These are phyloP conservation scores for Brassica balearica DNA, from an alignment of 441 rosid genomes.

Conservation along the genomic window DNA sequence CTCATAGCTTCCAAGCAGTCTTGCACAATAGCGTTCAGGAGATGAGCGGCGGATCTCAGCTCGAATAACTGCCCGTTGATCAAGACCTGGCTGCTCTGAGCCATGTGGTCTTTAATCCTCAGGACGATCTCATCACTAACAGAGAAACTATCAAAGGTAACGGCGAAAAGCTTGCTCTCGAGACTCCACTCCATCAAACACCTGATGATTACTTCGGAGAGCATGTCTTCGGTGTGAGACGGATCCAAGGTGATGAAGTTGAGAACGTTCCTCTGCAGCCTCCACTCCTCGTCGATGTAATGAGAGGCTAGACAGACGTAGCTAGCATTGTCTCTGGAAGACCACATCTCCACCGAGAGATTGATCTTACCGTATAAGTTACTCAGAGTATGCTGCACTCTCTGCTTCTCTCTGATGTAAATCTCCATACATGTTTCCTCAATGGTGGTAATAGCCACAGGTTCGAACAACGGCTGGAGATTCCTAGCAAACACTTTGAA, in stretches of 20 bases:
- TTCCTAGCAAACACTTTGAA: conserved; percentile 88
- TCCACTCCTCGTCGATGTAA: conserved; percentile 88
- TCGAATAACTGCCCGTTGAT: conserved; percentile 76
- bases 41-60: conserved; percentile 76
- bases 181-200: conserved; percentile 87
- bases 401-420: conserved; percentile 80
- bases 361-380: conserved; percentile 82
- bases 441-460: conserved; percentile 60
- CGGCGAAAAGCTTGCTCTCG: conserved; percentile 83
- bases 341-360: conserved; percentile 85
- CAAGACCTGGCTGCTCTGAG: conserved; percentile 62
- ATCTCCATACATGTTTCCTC: conserved; percentile 81
- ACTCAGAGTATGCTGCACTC: conserved; percentile 62
- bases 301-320: conserved; percentile 77
- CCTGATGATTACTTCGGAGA: conserved; percentile 78
- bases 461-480: conserved; percentile 89
- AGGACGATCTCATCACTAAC: conserved; percentile 67
- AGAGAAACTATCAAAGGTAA: conserved; percentile 74
- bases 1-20: conserved; percentile 69
- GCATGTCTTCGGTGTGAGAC: conserved; percentile 84
- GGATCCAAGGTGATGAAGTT: conserved; percentile 83
- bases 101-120: conserved; percentile 68
- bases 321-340: conserved; percentile 62
- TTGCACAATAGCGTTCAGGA: conserved; percentile 65
- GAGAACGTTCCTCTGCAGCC: conserved; percentile 73